phyloP scores from a whole-genome alignment of 1,139 yeast species.

The Yamadazyma sp. region DNA sequence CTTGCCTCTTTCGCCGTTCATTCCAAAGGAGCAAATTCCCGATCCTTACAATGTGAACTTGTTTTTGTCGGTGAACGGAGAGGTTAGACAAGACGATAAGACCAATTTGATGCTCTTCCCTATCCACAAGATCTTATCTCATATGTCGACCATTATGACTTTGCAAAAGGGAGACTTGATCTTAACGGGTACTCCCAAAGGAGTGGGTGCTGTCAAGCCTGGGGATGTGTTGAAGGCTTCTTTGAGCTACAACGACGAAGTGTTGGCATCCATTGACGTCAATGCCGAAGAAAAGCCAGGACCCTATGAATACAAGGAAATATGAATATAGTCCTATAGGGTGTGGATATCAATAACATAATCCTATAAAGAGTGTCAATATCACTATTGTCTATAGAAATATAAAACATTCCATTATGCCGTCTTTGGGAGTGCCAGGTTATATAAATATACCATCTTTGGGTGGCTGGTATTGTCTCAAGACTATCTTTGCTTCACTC shows the following conservation, averaged over 20 bases:
- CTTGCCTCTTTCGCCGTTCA: constrained; percentile 73
- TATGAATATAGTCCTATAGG: constrained; percentile 18
- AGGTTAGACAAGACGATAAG: constrained; percentile 67
- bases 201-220: constrained; percentile 81
- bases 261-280: constrained; percentile 53
- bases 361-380: no score
- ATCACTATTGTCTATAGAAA: no score
- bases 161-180: constrained; percentile 87
- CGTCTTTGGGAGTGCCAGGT: no score
- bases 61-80: constrained; percentile 68
- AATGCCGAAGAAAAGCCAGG: constrained; percentile 71
- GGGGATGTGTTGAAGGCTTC: constrained; percentile 77
- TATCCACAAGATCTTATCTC: constrained; percentile 73
- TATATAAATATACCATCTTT: constrained; percentile 44
- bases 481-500: constrained; percentile 65
- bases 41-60: constrained; percentile 76
- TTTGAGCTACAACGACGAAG: constrained; percentile 53
- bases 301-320: constrained; percentile 66
- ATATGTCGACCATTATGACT: constrained; percentile 87
- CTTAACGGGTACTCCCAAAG: constrained; percentile 95
- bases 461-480: constrained; percentile 76
- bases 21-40: constrained; percentile 63
- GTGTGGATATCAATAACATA: no score
- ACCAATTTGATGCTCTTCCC: constrained; percentile 90
- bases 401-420: no score